A percentile compares a stretch with the other conserved stretches of the same genome.
Conservation (phyloP, 345 rosid species). For the Gossypium bickii region DNA sequence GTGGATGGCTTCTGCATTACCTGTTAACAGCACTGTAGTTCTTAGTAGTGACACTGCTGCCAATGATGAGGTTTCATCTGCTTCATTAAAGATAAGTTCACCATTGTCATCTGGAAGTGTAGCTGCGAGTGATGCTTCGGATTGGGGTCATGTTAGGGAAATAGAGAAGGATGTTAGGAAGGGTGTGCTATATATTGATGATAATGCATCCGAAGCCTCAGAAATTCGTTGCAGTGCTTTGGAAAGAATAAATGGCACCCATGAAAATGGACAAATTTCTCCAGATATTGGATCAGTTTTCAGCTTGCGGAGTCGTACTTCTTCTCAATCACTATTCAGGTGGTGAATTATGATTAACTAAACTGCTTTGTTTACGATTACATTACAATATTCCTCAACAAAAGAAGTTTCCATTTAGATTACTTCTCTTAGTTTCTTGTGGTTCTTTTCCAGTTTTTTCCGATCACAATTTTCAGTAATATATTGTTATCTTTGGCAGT, state of each 20-base stretch:
- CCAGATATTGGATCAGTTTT: slow-evolving; percentile 49
- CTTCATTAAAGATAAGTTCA: slow-evolving; percentile 48
- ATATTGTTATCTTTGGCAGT: slow-evolving; percentile 25
- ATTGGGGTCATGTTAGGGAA: slow-evolving; percentile 55
- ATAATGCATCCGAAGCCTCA: slow-evolving; percentile 58
- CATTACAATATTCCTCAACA: background rate
- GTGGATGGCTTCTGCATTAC: slow-evolving; percentile 84
- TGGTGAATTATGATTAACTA: slow-evolving; percentile 22
- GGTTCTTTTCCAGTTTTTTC: background rate
- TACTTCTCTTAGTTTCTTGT: background rate
- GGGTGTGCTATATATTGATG: slow-evolving; percentile 44
- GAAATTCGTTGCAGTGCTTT: slow-evolving; percentile 50
- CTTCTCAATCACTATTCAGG: slow-evolving; percentile 78
- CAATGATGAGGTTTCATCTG: slow-evolving; percentile 55
- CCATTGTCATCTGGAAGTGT: slow-evolving; percentile 61
- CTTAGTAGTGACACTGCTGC: slow-evolving; percentile 80
- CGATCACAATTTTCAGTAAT: slow-evolving; percentile 30
- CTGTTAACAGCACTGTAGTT: slow-evolving; percentile 62
- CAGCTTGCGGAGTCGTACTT: slow-evolving; percentile 32
- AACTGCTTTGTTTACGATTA: background rate
- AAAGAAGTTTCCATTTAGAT: slow-evolving; percentile 1
- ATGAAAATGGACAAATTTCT: slow-evolving; percentile 55
- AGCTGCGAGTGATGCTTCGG: slow-evolving; percentile 63
- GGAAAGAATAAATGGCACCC: slow-evolving; percentile 47
- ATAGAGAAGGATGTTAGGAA: slow-evolving; percentile 52